Evolutionary conservation across 805 yeast species (phyloP), one percentile per base, ranked within the genome.

Genomic region (Hanseniaspora meyeri): DNA sequence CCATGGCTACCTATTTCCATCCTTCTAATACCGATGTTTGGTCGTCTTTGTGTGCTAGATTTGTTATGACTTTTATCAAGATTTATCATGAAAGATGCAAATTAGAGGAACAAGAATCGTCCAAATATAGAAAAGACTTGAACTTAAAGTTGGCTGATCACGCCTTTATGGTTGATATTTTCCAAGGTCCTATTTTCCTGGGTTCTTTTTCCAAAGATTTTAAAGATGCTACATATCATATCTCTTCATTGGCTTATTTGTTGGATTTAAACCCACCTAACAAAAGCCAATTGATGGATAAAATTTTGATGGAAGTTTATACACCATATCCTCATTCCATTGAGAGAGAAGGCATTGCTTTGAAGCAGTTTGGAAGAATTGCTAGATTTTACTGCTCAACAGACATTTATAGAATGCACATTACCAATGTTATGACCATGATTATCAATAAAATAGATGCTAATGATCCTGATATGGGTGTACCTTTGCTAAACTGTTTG

Each of bases 1-100:
- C 95, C 0, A 72, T 89, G 6, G 83, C 79, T 59, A 86, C 96
- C 19, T 87, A 83, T 68, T 82, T 82, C 3, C 97, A 93, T 67
- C 98, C 98, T 7, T 89, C 97, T 0, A 90, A 90, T 66, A 68
- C 75, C n/a, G 97, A 96, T 0, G 76, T 77, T n/a, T 90, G 97
- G 97, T 78, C 95, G 0, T 68, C 76, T 31, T 72, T 82, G 4
- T 77, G 91, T 34, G 76, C 95, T 0, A 79, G 79, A 57, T 76
- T 86, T 31, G 71, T 85, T n/a, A 75, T 77, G 59, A 77, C 80
- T 46, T 70, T 87, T 53, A 77, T 82, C 0, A 72, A 75, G 50
- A 77, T 77, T 60, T 81, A 80, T 58, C 87, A 82, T 63, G 76
- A 77, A 54, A 74, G 95, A 62, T 70, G 65, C 40, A 70, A 74